These are phyloP conservation scores for Lathyrus sativus DNA, from an alignment of 306 rosid genomes.

Conservation along the genomic window DNA sequence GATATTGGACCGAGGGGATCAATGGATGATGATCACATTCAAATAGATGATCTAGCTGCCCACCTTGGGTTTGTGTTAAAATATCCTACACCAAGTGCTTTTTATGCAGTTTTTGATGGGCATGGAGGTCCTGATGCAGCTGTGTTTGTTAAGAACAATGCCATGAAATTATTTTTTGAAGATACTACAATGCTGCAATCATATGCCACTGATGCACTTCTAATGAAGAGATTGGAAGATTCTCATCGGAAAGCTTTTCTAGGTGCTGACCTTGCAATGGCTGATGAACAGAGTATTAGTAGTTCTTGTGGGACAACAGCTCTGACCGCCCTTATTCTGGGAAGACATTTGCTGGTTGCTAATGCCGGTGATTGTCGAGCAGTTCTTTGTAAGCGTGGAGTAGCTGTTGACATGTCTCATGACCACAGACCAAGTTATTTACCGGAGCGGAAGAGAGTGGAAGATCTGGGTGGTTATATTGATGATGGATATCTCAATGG, in stretches of 20 bases:
- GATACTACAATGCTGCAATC: conserved; percentile 62
- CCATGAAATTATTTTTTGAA: conserved; percentile 67
- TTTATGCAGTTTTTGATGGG: conserved; percentile 90
- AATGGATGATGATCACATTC: conserved; percentile 91
- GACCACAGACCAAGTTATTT: conserved; percentile 69
- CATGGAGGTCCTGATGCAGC: conserved; percentile 97
- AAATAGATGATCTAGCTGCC: conserved; percentile 71
- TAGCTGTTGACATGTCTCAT: conserved; percentile 72
- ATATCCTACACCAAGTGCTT: conserved; percentile 53
- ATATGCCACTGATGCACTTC: conserved; percentile 46
- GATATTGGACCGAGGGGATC: conserved; percentile 70
- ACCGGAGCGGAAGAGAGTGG: conserved; percentile 69
- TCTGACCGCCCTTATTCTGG: conserved; percentile 70
- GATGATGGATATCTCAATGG: conserved; percentile 70
- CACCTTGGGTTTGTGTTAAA: conserved; percentile 55
- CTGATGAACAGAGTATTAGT: conserved; percentile 55
- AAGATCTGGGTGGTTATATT: conserved; percentile 62
- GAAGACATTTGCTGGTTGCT: conserved; percentile 80
- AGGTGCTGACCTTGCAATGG: conserved; percentile 73
- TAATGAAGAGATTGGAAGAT: conserved; percentile 61
- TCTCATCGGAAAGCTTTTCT: conserved; percentile 71
- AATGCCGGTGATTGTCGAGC: conserved; percentile 96
- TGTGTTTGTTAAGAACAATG: conserved; percentile 68
- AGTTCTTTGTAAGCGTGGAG: conserved; percentile 72
- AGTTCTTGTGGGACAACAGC: conserved; percentile 83